Base-by-base conservation (phyloP, 805 yeast species). In the Saccharomycopsis selenospora region DNA sequence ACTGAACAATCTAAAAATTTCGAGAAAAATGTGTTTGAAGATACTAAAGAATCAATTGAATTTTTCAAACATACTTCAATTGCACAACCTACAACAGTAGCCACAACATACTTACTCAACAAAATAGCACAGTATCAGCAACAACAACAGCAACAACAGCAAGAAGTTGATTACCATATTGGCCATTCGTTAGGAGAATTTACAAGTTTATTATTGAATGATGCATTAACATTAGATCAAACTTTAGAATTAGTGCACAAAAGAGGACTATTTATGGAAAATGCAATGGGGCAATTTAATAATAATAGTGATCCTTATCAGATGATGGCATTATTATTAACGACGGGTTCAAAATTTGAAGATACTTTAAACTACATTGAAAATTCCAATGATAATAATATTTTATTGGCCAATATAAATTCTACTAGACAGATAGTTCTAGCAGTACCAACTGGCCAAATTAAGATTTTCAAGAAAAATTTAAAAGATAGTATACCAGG, bases 161-260 rank as follows among this genome's bases (percentile, higher is more conserved):
- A 26, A n/a, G 5, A 41, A 48, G 42, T 33, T 4, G 48, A 49
- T 27, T 45, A 46, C 20, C 40, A 48, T n/a, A 24, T 40, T 26
- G 55, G 55, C 3, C 55, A 52, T 29, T 52, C 55, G 4, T 42
- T 52, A 14, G 55, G 55, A 22, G 55, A 52, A 33, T 49, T 52
- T 36, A 52, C 48, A 14, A 43, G 50, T 1, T 29, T 52, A 8
- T 23, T 43, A 11, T 30, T 52, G 22, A 43, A 43, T 28, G 47
- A 28, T n/a, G 50, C 40, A 3, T 26, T 52, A 2, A 17, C 30
- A 3, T 46, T 49, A 8, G 30, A 27, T 22, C 43, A 49, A 3
- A 26, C 45, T 2, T 17, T 52, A 7, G 30, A 41, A 13, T 25
- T 52, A 11, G 52, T 47, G 6, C 45, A 36, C 7, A 33, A 46